Conservation (phyloP, 2,329 filamentous ascomycete genomes). For the Penicillium occitanis region DNA sequence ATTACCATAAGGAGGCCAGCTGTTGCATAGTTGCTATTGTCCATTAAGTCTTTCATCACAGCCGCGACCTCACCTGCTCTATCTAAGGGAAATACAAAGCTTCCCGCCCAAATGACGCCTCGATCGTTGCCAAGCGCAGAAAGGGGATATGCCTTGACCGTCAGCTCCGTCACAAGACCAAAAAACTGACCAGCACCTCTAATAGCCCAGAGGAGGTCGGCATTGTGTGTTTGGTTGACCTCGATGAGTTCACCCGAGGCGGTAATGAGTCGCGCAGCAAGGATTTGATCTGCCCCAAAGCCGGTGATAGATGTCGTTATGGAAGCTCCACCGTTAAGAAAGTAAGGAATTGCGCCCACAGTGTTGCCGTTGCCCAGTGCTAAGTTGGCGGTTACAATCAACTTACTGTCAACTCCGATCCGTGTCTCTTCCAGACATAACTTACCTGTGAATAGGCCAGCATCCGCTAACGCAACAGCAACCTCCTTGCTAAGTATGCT, state of each 20-base stretch:
- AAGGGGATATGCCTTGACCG: slow-evolving; percentile 6
- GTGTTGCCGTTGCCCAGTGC: slow-evolving; percentile 14
- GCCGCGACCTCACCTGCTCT: background rate
- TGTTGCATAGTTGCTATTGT: slow-evolving; percentile 16
- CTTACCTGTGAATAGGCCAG: slow-evolving; percentile 8
- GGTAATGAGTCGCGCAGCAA: slow-evolving; percentile 11
- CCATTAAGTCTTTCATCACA: slow-evolving; percentile 13
- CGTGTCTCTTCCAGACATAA: background rate
- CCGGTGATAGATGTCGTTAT: slow-evolving; percentile 9
- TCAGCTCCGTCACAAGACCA: slow-evolving; percentile 31
- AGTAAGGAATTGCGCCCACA: slow-evolving; percentile 16
- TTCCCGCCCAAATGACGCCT: slow-evolving; percentile 24
- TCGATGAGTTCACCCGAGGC: slow-evolving; percentile 23
- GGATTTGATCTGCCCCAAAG: slow-evolving; percentile 10
- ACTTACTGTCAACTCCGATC: background rate
- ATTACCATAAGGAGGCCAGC: slow-evolving; percentile 24
- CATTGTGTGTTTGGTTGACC: slow-evolving; percentile 29
- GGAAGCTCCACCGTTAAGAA: slow-evolving; percentile 8
- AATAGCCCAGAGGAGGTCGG: slow-evolving; percentile 27
- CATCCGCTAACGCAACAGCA: background rate
- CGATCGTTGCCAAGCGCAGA: background rate
- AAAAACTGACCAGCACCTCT: slow-evolving; percentile 36
- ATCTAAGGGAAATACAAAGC: slow-evolving; percentile 11
- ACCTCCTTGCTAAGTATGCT: slow-evolving; percentile 9
- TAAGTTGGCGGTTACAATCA: background rate